A percentile compares a stretch with the other conserved stretches of the same genome.
phyloP scores from a whole-genome alignment of 2,329 filamentous ascomycete species.

The Colletotrichum costaricense region DNA sequence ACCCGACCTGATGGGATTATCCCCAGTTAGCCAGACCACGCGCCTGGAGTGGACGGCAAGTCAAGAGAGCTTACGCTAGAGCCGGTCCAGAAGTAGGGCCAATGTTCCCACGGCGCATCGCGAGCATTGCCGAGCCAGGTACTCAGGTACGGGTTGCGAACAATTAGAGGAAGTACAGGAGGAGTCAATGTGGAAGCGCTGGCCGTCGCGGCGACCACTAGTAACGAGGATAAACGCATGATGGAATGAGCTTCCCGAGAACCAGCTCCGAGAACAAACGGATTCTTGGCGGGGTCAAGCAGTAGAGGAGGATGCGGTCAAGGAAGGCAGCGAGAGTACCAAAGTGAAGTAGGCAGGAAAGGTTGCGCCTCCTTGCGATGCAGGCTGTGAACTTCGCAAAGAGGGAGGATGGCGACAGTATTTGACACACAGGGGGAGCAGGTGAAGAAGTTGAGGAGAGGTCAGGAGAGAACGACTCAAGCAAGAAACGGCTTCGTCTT shows the following conservation, averaged over 20 bases:
- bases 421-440: background rate
- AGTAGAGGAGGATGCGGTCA: background rate
- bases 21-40: slow-evolving; percentile 22
- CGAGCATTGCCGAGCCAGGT: slow-evolving; percentile 75
- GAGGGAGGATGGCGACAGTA: background rate
- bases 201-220: slow-evolving; percentile 47
- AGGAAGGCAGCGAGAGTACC: background rate
- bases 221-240: slow-evolving; percentile 45
- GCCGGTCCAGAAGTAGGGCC: slow-evolving; percentile 89
- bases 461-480: background rate
- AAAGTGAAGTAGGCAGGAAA: background rate
- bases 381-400: background rate
- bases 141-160: slow-evolving; percentile 70
- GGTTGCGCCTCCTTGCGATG: background rate
- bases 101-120: slow-evolving; percentile 81
- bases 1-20: slow-evolving; percentile 51
- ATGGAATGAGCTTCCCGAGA: background rate
- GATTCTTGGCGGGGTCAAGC: background rate
- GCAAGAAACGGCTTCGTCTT: background rate
- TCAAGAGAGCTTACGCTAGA: slow-evolving; percentile 58
- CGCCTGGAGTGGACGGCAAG: slow-evolving; percentile 7
- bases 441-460: background rate
- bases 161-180: slow-evolving; percentile 66
- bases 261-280: slow-evolving; percentile 1
- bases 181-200: slow-evolving; percentile 65